Base-by-base conservation (phyloP, 176 grass and related monocot genomes). In the Oropetium thomaeum region DNA sequence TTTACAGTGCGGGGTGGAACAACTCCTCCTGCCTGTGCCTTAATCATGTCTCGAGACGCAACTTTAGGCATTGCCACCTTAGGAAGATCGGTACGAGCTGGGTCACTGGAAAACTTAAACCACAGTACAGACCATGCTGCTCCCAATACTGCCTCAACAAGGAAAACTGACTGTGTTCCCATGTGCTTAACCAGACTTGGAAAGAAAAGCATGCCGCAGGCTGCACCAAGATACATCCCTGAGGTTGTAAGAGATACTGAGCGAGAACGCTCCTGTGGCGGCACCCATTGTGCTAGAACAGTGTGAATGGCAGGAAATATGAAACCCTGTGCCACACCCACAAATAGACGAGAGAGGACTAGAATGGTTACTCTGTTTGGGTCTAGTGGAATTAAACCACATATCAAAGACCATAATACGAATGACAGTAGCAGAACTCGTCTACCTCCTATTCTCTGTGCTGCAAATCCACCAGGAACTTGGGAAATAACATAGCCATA, bases 241-340 rank as follows among this genome's bases (percentile, higher is more conserved):
- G 92, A 96, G 45, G 92, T 96, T 32, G 89, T 92, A 35, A 96
- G 80, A 80, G 92, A 96, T 27, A 96, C 92, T 0, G 92, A 96
- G 68, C 92, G 86, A 49, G 92, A 96, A 15, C 92, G 83, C 73
- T 96, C 92, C 54, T 92, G 89, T 0, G 89, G 92, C 33, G 89
- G 89, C 37, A 96, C 92, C 92, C 92, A 96, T 70, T 92, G 92
- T 19, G 92, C 92, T 8, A 96, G 89, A 84, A 96, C 87, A 10
- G 89, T 92, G 74, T 96, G 92, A 45, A 96, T 96, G 69, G 92
- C 81, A 28, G 92, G 92, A 76, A 96, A 96, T 82, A 96, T 96
- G 74, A 96, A 96, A 11, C 92, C 92, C 65, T 96, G 92, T 53
- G 88, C 89, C 31, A 96, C 89, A 61, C 92, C 92, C 30, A 96